Base-by-base conservation (phyloP, 2,329 filamentous ascomycete genomes). In the Mariannaea elegans region DNA sequence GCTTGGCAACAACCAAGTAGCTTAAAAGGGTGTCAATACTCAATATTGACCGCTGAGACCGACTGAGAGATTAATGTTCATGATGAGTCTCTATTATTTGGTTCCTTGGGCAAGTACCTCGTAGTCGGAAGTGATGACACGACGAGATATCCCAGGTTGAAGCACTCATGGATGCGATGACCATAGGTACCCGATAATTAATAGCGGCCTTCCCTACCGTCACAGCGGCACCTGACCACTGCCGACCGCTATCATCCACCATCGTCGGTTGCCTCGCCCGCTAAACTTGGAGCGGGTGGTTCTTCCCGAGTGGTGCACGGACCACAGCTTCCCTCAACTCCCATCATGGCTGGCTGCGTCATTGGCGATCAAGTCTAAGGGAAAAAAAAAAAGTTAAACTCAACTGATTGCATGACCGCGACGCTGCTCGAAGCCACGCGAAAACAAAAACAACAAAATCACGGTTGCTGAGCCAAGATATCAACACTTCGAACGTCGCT, bases 371-470 rank as follows among this genome's bases (percentile, higher is more conserved):
- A 27, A 27, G 24, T 27, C 24, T 27, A 27, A 41, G 50, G 41
- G 18, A 46, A 46, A 60, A 47, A 56, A 60, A 56, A 60, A 60
- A 60, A 56, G 59, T 27, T 45, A 57, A 61, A 54, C 59, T 45
- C 36, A 41, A 61, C 59, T 49, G n/a, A n/a, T n/a, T n/a, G n/a
- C n/a, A n/a, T n/a, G n/a, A n/a, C n/a, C n/a, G n/a, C n/a, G n/a
- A n/a, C n/a, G n/a, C n/a, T n/a, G n/a, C n/a, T n/a, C n/a, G n/a
- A n/a, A n/a, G n/a, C n/a, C n/a, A n/a, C n/a, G 18, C 32, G 53
- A 23, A 23, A 10, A 36, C 32, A 36, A n/a, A n/a, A 5, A 14
- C 14, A 5, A 36, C 32, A 36, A 44, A 44, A 10, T 19, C 21
- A 44, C 39, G 8, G 2, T 7, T 18, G 34, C 32, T 34, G 16